Base-by-base conservation (phyloP, 1,284 basidiomycete genomes). In the Ceratobasidium sp. region DNA sequence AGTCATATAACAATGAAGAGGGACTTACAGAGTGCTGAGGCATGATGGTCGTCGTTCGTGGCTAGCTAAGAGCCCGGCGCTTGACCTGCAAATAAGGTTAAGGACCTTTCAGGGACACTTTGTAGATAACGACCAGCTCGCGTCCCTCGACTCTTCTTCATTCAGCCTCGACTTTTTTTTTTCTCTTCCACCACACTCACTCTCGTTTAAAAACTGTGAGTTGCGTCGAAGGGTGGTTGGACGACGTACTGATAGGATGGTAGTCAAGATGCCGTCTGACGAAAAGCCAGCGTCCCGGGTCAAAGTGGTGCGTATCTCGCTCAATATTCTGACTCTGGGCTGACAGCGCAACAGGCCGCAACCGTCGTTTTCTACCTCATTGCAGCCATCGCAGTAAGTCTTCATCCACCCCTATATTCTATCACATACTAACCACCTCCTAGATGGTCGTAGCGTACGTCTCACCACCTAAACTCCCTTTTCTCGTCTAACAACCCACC, bases 361-460 rank as follows among this genome's bases (percentile, higher is more conserved):
- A 93, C 93, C 3, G 92, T 94, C 15, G 83, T 88, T 42, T 95
- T 95, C 85, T 95, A 95, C 83, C 88, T 95, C 67, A 89, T 94
- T 23, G 93, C 93, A 72, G 93, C 94, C 28, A 85, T 95, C 67
- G 89, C 93, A 83, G 94, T 95, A 86, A 82, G 93, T 90, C 64
- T 4, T 2, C 33, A 33, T 33, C 1, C 33, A 33, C 33, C 28
- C 15, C 66, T 69, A 9, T 53, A 56, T 23, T 5, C 28, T 77
- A 40, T 53, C 42, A 77, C 69, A 40, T 10, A 49, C 61, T 39
- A 2, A n/a, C 66, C 75, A 58, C 58, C 28, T 2, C 55, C 10
- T 80, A 94, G 92, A 94, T 94, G 93, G 91, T 94, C 79, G 91
- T 93, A 89, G 93, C 91, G 91, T 93, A 87, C 82, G 88, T 87